Conservation (phyloP, 352 stramenopile genomes). For the Phytophthora aleatoria region DNA sequence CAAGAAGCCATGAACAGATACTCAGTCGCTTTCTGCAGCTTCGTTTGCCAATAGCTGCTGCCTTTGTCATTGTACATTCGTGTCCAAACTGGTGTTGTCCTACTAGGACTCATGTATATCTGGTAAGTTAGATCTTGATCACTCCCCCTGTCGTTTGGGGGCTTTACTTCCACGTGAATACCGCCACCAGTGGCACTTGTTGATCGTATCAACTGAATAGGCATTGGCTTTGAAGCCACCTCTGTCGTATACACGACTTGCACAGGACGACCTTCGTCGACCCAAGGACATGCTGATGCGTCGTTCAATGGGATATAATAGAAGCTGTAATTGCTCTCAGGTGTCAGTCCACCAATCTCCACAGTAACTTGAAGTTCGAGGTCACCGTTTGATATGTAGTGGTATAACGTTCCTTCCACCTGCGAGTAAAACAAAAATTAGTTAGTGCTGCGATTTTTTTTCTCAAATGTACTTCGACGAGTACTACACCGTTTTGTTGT, state of each 20-base stretch:
- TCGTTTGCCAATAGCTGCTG: conserved; percentile 56
- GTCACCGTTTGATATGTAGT: conserved; percentile 18
- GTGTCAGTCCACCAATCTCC: conserved; percentile 47
- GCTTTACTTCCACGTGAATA: conserved; percentile 47
- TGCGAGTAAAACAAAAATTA: conserved; percentile 11
- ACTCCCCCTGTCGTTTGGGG: conserved; percentile 49
- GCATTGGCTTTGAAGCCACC: conserved; percentile 20
- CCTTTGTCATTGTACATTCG: conserved; percentile 52
- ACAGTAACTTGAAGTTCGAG: conserved; percentile 47
- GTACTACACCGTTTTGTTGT: conserved; percentile 33
- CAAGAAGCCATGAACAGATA: conserved; percentile 62
- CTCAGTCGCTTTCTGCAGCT: conserved; percentile 43
- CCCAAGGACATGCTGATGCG: conserved; percentile 42
- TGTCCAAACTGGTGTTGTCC: conserved; percentile 27
- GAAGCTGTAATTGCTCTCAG: conserved; percentile 47
- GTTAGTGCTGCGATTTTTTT: background rate
- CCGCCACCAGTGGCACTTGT: conserved; percentile 53
- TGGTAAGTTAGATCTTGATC: conserved; percentile 46
- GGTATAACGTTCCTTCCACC: conserved; percentile 38
- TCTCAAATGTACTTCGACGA: background rate
- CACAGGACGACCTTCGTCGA: conserved; percentile 1
- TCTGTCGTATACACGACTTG: conserved; percentile 35
- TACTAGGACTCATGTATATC: conserved; percentile 50
- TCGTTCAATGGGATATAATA: conserved; percentile 54
- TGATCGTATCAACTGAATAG: conserved; percentile 38